Evolutionary conservation across 129 eudicot genomes (phyloP), one percentile per base, ranked within the genome.

Genomic region (Rutidosis leptorrhynchoides): DNA sequence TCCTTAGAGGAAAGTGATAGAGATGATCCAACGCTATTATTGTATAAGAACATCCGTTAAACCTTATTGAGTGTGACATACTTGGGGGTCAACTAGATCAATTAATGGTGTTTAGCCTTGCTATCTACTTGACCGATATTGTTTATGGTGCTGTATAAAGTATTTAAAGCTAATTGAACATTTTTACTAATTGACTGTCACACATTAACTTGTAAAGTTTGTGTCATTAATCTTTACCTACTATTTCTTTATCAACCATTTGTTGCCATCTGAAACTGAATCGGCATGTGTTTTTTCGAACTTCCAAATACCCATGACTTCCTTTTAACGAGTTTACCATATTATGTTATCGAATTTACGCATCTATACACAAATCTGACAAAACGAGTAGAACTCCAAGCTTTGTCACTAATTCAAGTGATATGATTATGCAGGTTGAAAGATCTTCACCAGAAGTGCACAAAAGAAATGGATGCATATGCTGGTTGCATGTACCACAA

Each of bases 401-500:
- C 20, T 60, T 12, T 65, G 67, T 37, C 6, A 15, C 26, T 40
- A 40, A 40, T 40, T 40, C 4, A 3, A 40, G n/a, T 40, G 46
- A 40, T 2, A 12, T 12, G 46, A 12, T 12, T 40, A 33, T 81
- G 85, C 77, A 91, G 98, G 77, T 30, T 91, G 79, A 88, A 74
- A 76, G 96, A 91, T 75, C 84, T 91, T 7, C 96, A 88, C 62
- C 90, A 91, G 76, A 83, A 55, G 68, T 91, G 98, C 82, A 83
- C 85, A 27, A 85, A 85, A 71, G 98, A 91, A 77, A 80, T 85
- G 84, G 95, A 91, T 73, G 76, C 88, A 19, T 91, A 88, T 68
- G 83, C 84, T 4, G 85, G 95, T 17, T 88, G 98, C 79, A 85
- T 92, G 98, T 92, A 92, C 70, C 85, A 92, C 78, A 82, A 88